Evolutionary conservation across 2,329 filamentous ascomycete species (phyloP).

Genomic region (Aureobasidium sp.): DNA sequence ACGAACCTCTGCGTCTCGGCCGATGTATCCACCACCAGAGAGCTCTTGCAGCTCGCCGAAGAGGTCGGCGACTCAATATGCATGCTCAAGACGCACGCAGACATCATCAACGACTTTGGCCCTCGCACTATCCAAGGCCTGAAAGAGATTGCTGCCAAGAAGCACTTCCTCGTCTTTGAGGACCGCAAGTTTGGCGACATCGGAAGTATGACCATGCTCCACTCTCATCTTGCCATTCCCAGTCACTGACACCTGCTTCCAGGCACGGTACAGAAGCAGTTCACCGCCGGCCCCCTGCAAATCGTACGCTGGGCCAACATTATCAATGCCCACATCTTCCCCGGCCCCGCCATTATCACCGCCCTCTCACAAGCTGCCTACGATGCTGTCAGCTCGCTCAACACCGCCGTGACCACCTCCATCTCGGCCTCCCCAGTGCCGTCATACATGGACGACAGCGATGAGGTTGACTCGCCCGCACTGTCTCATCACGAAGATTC

Average conservation of each 20-base stretch:
- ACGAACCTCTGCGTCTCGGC: constrained; percentile 49
- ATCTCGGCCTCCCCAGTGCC: constrained; percentile 35
- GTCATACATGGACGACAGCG: constrained; percentile 40
- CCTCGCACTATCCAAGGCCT: constrained; percentile 45
- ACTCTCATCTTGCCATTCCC: background rate
- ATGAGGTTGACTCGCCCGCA: constrained; percentile 24
- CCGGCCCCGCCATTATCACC: constrained; percentile 44
- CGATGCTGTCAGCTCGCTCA: constrained; percentile 40
- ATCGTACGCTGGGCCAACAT: constrained; percentile 47
- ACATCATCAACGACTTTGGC: constrained; percentile 54
- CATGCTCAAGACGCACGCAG: constrained; percentile 53
- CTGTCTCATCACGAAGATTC: constrained; percentile 31
- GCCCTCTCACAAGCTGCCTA: constrained; percentile 42
- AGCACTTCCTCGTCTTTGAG: constrained; percentile 46
- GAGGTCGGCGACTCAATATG: constrained; percentile 54
- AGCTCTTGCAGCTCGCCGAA: constrained; percentile 48
- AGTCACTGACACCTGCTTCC: background rate
- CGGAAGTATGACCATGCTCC: constrained; percentile 35
- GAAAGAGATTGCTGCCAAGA: constrained; percentile 40
- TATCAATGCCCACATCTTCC: constrained; percentile 46
- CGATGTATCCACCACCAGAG: constrained; percentile 48
- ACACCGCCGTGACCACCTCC: constrained; percentile 44
- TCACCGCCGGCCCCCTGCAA: constrained; percentile 41
- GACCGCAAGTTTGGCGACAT: constrained; percentile 50
- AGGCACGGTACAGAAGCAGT: constrained; percentile 49